Base-by-base conservation (phyloP, 1,284 basidiomycete genomes). In the Veloboletus limbatus region DNA sequence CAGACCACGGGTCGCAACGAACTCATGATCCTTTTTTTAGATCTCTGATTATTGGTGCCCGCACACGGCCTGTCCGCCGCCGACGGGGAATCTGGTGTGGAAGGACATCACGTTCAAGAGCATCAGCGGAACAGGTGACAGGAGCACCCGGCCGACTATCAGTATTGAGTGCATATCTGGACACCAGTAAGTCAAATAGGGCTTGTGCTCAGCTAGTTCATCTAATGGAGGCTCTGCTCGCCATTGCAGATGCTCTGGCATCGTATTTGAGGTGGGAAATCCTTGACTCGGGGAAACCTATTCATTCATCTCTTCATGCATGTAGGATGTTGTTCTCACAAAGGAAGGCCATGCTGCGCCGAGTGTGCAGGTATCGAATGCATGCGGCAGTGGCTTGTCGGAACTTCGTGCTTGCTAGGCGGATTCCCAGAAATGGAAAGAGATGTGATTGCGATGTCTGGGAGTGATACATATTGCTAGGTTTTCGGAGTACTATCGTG, bases 121-220 rank as follows among this genome's bases (percentile, higher is more conserved):
- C 2, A 41, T 58, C 17, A 40, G 6, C 10, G 45, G 53, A 13
- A 37, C 45, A 9, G 49, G 56, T 3, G 55, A 53, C 18, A n/a
- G 8, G 0, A 33, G 2, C 3, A 16, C 1, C 8, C 2, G 43
- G 6, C 45, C 48, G 2, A 18, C 17, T 18, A 45, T 60, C 41
- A 11, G 42, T 0, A 22, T 58, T 8, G 0, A 35, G 2, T 49
- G 45, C 11, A 30, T 47, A 10, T 2, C 40, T 0, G 39, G 26
- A 31, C 7, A 39, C 13, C 2, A 7, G 43, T 43, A 37, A 36
- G 41, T 13, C 22, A 11, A 13, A 9, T 10, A 16, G 14, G 8
- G 9, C 8, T 20, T 24, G 3, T 26, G 11, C 22, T 24, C 3
- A 10, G 4, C 2, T 27, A 33, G 6, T 8, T 18, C 21, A 4